Conservation (phyloP, 163 green algal species). For the Trebouxia gelatinosa region DNA sequence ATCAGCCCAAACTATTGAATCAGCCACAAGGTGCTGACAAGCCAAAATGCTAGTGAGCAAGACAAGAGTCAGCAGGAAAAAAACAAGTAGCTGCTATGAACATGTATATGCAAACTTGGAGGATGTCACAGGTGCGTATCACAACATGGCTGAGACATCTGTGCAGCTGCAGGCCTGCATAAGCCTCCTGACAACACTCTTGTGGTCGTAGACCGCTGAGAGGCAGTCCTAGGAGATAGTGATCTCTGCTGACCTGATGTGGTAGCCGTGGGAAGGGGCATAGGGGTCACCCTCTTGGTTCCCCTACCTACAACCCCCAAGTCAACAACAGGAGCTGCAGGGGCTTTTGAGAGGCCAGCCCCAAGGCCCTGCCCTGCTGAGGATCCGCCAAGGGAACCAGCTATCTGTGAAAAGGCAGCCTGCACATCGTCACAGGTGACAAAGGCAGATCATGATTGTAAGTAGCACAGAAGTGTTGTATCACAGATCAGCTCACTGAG, state of each 20-base stretch:
- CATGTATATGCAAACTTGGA: too few relatives aligned
- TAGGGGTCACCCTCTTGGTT: conserved; percentile 51
- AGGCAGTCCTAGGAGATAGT: conserved; percentile 2
- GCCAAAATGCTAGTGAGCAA: too few relatives aligned
- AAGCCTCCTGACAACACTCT: too few relatives aligned
- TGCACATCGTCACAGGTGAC: too few relatives aligned
- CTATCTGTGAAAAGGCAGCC: conserved; percentile 38
- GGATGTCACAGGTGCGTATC: too few relatives aligned
- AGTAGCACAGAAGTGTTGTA: too few relatives aligned
- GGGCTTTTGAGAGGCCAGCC: neutral
- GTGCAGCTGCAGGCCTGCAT: too few relatives aligned
- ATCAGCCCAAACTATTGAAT: neutral
- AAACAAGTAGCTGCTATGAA: neutral
- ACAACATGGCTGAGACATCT: too few relatives aligned
- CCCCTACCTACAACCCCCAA: conserved; percentile 59
- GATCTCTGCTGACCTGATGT: neutral
- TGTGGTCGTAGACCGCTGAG: too few relatives aligned
- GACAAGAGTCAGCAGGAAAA: neutral
- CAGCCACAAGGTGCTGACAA: neutral
- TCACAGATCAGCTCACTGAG: too few relatives aligned
- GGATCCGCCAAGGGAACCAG: conserved; percentile 1
- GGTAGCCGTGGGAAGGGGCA: neutral
- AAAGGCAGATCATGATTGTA: too few relatives aligned
- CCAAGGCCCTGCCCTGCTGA: neutral
- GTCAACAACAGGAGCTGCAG: conserved; percentile 34